These are phyloP conservation scores for Hansenula sp. DNA, from an alignment of 1,139 yeast genomes.

Conservation along the genomic window DNA sequence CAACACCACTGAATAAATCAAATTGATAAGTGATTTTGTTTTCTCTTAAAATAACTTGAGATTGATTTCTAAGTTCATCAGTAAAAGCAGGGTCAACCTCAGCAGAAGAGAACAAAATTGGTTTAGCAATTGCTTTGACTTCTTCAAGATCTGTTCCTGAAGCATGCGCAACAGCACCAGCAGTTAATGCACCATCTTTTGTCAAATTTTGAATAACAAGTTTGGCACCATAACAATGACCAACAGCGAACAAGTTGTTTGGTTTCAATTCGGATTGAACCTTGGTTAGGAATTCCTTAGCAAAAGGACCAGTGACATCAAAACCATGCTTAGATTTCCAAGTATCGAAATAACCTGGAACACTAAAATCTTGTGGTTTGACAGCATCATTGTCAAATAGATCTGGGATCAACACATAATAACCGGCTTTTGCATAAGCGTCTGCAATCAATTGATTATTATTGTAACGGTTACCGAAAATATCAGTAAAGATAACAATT, in stretches of 20 bases:
- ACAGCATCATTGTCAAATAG: slow-evolving; percentile 49
- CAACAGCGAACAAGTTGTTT: slow-evolving; percentile 50
- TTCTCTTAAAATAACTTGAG: slow-evolving; percentile 50
- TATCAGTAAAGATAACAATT: slow-evolving; percentile 59
- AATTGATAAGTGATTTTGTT: slow-evolving; percentile 47
- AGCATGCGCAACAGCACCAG: slow-evolving; percentile 65
- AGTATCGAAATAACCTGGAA: slow-evolving; percentile 25
- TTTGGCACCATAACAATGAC: slow-evolving; percentile 82
- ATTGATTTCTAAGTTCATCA: slow-evolving; percentile 44
- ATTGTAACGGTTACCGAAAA: slow-evolving; percentile 51
- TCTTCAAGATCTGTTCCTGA: slow-evolving; percentile 54
- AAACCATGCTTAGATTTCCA: slow-evolving; percentile 55
- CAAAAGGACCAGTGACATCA: slow-evolving; percentile 35
- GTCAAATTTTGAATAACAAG: slow-evolving; percentile 48
- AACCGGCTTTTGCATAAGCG: slow-evolving; percentile 53
- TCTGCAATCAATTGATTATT: slow-evolving; percentile 61
- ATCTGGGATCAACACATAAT: slow-evolving; percentile 66
- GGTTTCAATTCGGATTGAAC: slow-evolving; percentile 44
- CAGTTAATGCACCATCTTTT: slow-evolving; percentile 37
- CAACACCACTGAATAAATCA: slow-evolving; percentile 51
- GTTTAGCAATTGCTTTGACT: slow-evolving; percentile 43
- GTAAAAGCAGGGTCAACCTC: slow-evolving; percentile 52
- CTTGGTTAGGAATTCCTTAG: slow-evolving; percentile 36
- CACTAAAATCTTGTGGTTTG: slow-evolving; percentile 14
- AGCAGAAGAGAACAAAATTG: slow-evolving; percentile 55